Percentiles rank a stretch among this genome's conserved stretches.
Evolutionary conservation across 495 filamentous ascomycete genomes (phyloP).

Genomic region (Oidiodendron maius): DNA sequence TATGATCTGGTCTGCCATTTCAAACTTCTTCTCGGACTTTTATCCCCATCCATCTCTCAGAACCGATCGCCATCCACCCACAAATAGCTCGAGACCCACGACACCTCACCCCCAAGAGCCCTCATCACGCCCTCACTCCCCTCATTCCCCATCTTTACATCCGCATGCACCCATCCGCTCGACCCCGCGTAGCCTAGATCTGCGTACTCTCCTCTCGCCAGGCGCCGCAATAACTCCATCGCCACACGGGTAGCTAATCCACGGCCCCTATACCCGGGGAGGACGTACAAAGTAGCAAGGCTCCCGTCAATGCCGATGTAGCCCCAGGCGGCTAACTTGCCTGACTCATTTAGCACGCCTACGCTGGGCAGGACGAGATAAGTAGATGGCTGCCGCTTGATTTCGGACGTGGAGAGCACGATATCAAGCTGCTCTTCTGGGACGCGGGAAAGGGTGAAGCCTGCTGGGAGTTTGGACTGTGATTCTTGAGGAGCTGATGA

Average conservation of each 20-base stretch:
- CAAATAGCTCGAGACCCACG: constrained; percentile 34
- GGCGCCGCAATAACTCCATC: constrained; percentile 20
- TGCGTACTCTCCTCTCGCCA: constrained; percentile 9
- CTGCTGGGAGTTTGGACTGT: constrained; percentile 5
- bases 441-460: constrained; percentile 9
- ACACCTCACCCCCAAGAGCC: constrained; percentile 36
- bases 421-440: constrained; percentile 17
- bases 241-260: constrained; percentile 37
- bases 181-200: constrained; percentile 18
- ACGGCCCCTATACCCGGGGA: constrained; percentile 37
- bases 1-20: no score
- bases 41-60: no score
- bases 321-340: constrained; percentile 19
- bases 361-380: constrained; percentile 11
- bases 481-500: neutral
- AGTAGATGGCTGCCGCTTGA: constrained; percentile 15
- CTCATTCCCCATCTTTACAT: constrained; percentile 38
- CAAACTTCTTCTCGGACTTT: no score
- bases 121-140: constrained; percentile 46
- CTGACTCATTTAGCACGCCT: constrained; percentile 13
- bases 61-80: constrained; percentile 30
- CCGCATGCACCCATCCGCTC: constrained; percentile 38
- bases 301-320: constrained; percentile 43
- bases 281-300: constrained; percentile 43
- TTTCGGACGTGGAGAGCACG: constrained; percentile 18